Evolutionary conservation across 495 filamentous ascomycete genomes (phyloP).

Genomic region (Staphylotrichum longicolle): DNA sequence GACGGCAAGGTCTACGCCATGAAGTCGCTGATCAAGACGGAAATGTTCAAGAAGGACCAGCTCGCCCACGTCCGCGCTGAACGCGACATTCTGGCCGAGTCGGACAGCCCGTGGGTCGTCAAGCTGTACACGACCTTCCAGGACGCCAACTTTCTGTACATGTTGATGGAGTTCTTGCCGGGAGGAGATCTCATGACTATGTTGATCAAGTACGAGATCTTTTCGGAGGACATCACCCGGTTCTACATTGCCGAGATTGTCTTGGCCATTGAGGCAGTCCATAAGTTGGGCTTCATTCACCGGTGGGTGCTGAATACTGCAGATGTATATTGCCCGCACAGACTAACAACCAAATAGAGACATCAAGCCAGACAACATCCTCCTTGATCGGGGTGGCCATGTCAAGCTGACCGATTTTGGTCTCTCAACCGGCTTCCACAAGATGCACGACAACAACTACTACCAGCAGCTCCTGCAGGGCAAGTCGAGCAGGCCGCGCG

Average conservation of each 20-base stretch:
- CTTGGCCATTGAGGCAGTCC: conserved; percentile 94
- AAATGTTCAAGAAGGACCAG: conserved; percentile 99
- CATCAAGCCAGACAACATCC: conserved; percentile 98
- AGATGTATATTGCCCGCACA: background rate
- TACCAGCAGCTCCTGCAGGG: conserved; percentile 92
- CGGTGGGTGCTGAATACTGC: conserved; percentile 54
- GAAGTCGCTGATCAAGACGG: conserved; percentile 96
- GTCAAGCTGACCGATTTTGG: conserved; percentile 99
- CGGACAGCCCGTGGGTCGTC: conserved; percentile 98
- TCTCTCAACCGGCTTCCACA: conserved; percentile 95
- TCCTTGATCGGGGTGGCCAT: conserved; percentile 90
- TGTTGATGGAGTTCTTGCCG: conserved; percentile 98
- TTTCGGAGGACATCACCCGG: conserved; percentile 95
- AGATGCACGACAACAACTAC: conserved; percentile 95
- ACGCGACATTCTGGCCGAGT: conserved; percentile 95
- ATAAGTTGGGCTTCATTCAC: conserved; percentile 97
- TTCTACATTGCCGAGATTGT: conserved; percentile 99
- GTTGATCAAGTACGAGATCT: conserved; percentile 99
- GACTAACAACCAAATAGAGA: conserved; percentile 59
- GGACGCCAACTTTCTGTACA: conserved; percentile 90
- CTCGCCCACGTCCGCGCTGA: conserved; percentile 97
- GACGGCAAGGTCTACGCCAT: conserved; percentile 97
- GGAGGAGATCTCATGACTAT: conserved; percentile 99
- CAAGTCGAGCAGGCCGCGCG: conserved; percentile 67
- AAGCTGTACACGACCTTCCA: conserved; percentile 98